Evolutionary conservation across 2,329 filamentous ascomycete genomes (phyloP), one percentile per base, ranked within the genome.

Genomic region (Aspergillus nomiae): DNA sequence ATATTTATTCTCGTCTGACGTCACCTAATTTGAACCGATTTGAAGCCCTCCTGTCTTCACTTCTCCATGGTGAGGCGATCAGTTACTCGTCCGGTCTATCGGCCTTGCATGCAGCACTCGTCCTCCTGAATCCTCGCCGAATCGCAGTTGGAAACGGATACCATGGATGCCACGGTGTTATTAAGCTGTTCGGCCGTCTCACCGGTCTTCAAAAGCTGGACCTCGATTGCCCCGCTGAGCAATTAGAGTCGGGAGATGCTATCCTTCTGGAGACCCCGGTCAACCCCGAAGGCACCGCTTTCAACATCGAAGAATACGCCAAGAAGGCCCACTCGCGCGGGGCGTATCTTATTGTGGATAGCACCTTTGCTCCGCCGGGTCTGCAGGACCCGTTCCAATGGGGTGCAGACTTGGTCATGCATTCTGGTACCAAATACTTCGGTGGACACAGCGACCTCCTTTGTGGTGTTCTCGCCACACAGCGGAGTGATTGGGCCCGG

Each of bases 401-500:
- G 76, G 94, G 92, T 55, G 92, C 90, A 30, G 94, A 98, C 78
- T 79, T 94, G 1, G 87, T 97, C 34, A 91, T 98, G 91, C 95
- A 99, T 79, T 90, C 87, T 56, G 95, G 93, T 4, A 97, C 94
- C 16, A 99, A 98, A 84, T 99, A 98, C 79, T 87, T 99, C 67
- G 95, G 95, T 28, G 95, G 95, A 0, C 95, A 99, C 80, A 94
- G 90, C 68, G 95, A 99, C 78, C 85, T 98, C 85, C 86, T 99
- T 5, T 96, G 92, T 74, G 95, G 95, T n/a, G 90, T 96, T 19
- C 80, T 99, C 38, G 87, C 88, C 0, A 85, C 93, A 5, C 82
- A 85, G 30, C 80, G 80, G 55, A 71, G 83, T 54, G 82, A 82
- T 11, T 91, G 90, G 90, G 76, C 87, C 26, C 74, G 77, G 43